Base-by-base conservation (phyloP, 371 early-diverging fungal species). In the Rhizomucor pusillus region DNA sequence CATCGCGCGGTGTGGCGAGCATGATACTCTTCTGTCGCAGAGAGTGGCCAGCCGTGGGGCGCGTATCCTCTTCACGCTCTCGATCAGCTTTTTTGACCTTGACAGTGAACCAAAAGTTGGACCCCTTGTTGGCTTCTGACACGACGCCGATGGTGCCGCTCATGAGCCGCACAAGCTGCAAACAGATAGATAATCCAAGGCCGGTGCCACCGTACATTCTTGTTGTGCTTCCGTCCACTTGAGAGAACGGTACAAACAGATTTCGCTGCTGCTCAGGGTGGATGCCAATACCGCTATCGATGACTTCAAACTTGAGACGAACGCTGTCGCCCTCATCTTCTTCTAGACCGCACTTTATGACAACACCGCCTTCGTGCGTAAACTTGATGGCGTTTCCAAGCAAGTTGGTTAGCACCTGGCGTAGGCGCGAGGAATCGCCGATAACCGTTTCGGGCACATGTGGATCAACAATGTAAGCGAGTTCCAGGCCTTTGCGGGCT, bases 361-460 rank as follows among this genome's bases (percentile, higher is more conserved):
- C 71, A 10, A 85, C 77, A 23, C 74, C 70, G 3, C 84, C 86
- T 20, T 79, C 60, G 41, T 81, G 77, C 1, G 87, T 86, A 33
- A 86, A 86, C 60, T 86, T 86, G 59, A 86, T 79, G 2, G 87
- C 85, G 44, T 86, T 86, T 34, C 85, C 82, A 43, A 83, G 62
- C 12, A 77, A 52, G 20, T 77, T 77, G 12, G 74, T 71, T 40
- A 77, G 45, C 3, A 77, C 67, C 33, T 77, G 77, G 14, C 77
- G 65, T n/a, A 77, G 14, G 14, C 77, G 67, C 36, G 77, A 73
- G 0, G 74, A 69, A 36, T 77, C 77, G 4, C 71, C 67, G 7
- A 64, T 49, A 0, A 77, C 52, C 0, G 69, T 73, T 12, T 61
- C 52, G 22, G 84, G 84, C 0, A 81, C 81, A 19, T 75, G 56